phyloP scores from a whole-genome alignment of 805 yeast genomes.

The Helenozyma rhizophorensis region DNA sequence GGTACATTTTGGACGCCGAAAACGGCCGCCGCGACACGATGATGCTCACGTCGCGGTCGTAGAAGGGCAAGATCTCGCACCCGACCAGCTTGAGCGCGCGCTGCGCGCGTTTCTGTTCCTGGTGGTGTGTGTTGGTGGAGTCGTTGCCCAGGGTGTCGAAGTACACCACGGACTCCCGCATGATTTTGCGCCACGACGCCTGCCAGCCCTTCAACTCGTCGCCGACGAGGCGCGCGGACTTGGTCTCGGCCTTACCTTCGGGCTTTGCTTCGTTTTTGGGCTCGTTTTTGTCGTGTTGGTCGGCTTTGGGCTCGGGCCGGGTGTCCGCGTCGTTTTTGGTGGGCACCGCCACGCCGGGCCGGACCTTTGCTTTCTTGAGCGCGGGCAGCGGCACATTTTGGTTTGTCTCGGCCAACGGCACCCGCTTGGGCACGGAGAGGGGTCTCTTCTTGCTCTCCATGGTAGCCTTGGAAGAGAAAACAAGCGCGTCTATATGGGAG shows the following conservation, averaged over 20 bases:
- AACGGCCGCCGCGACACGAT: constrained; percentile 66
- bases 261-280: constrained; percentile 1
- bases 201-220: constrained; percentile 57
- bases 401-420: constrained; percentile 39
- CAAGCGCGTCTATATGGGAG: too few species aligned
- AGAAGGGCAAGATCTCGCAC: constrained; percentile 40
- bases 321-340: too few species aligned
- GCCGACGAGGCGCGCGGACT: constrained; percentile 35
- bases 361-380: constrained; percentile 26
- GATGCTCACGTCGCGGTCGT: constrained; percentile 62
- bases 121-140: constrained; percentile 32
- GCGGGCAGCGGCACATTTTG: constrained; percentile 37
- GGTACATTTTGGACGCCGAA: constrained; percentile 37
- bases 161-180: constrained; percentile 56
- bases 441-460: constrained; percentile 4
- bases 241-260: constrained; percentile 4
- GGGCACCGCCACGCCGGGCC: background rate
- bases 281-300: constrained; percentile 1
- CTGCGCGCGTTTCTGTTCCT: constrained; percentile 39
- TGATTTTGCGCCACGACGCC: constrained; percentile 56
- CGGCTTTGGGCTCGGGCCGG: constrained; percentile 1
- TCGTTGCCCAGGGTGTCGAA: constrained; percentile 52
- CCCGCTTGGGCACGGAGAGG: constrained; percentile 13
- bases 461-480: too few species aligned
- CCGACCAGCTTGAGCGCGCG: constrained; percentile 46